A percentile compares a stretch with the other conserved stretches of the same genome.
phyloP scores from a whole-genome alignment of 306 rosid genomes.

The Casuarina cunninghamiana region DNA sequence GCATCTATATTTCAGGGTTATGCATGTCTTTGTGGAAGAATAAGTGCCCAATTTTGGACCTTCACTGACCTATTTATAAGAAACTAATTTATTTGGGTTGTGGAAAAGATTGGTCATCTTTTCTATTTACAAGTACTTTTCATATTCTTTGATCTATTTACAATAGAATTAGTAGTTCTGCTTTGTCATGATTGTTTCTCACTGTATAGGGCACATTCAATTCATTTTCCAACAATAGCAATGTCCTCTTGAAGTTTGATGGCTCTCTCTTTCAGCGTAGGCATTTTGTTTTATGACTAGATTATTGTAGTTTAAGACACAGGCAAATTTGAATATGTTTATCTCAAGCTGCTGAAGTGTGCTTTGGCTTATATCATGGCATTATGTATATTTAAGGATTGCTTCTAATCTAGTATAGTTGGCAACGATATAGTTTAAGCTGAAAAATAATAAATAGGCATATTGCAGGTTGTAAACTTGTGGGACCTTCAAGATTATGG shows the following conservation, averaged over 20 bases:
- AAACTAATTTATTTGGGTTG: neutral
- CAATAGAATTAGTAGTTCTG: neutral
- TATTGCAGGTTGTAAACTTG: conserved; percentile 78
- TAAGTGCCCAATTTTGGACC: neutral
- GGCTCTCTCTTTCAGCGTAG: neutral
- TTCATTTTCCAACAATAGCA: neutral
- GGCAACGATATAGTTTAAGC: conserved; percentile 1
- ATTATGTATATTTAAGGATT: neutral
- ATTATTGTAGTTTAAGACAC: neutral
- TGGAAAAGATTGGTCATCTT: neutral
- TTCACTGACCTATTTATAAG: neutral
- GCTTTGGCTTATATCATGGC: neutral
- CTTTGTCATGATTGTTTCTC: neutral
- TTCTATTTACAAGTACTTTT: neutral
- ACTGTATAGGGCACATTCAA: neutral
- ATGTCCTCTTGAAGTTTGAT: neutral
- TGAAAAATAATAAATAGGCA: conserved; percentile 21
- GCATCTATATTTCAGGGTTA: neutral
- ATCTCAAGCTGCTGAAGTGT: neutral
- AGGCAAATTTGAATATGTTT: neutral
- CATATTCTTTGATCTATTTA: neutral
- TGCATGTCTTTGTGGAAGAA: neutral
- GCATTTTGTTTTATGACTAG: neutral
- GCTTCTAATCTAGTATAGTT: neutral
- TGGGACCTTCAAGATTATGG: conserved; percentile 86